Conservation (phyloP, 139 green algal genomes). For the Dunaliella primolecta region DNA sequence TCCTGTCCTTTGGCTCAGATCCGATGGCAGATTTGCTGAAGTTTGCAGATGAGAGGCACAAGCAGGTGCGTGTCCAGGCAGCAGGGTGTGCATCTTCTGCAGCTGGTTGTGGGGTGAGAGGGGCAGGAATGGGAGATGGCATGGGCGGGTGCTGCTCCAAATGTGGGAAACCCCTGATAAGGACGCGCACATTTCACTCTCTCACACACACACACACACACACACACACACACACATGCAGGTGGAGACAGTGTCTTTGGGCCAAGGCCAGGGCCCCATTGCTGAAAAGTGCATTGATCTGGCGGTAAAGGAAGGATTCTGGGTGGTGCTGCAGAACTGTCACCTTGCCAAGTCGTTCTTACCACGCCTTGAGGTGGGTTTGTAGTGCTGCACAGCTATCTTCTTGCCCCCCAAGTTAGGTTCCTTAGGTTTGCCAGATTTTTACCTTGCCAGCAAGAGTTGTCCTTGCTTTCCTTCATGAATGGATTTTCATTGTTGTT, state of each 20-base stretch:
- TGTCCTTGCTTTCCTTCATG: no score
- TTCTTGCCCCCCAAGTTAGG: no score
- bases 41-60: slow-evolving; percentile 66
- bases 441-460: no score
- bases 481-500: no score
- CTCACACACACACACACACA: neutral
- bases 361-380: slow-evolving; percentile 54
- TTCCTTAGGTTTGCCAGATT: no score
- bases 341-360: slow-evolving; percentile 72
- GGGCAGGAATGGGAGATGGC: neutral
- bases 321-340: slow-evolving; percentile 80
- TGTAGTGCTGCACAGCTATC: no score
- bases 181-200: neutral
- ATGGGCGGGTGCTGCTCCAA: neutral
- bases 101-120: no score
- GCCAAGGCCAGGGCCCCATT: slow-evolving; percentile 72
- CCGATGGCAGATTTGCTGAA: slow-evolving; percentile 63
- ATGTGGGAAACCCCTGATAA: neutral
- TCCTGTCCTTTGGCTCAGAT: slow-evolving; percentile 63
- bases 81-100: neutral
- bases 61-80: slow-evolving; percentile 27
- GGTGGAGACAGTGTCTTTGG: slow-evolving; percentile 67
- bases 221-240: slow-evolving; percentile 20
- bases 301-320: slow-evolving; percentile 61
- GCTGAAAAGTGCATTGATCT: slow-evolving; percentile 52